These are phyloP conservation scores for Pelargonium citronellum DNA, from an alignment of 441 rosid genomes.

Conservation along the genomic window DNA sequence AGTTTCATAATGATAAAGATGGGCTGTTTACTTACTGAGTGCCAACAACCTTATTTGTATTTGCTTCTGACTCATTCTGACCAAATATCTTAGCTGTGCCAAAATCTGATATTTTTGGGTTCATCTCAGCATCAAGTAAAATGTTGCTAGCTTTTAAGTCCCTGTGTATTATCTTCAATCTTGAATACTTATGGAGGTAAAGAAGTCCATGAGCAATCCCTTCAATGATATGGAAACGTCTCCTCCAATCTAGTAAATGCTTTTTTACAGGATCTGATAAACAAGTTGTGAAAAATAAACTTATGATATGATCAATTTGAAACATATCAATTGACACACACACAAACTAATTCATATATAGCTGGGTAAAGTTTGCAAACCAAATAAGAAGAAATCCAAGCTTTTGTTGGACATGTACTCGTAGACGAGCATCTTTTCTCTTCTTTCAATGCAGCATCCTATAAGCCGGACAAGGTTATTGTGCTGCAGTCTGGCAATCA, in stretches of 20 bases:
- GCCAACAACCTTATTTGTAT: conserved; percentile 25
- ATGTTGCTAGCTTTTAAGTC: conserved; percentile 32
- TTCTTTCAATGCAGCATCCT: conserved; percentile 18
- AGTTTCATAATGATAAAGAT: no score
- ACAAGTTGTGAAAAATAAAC: background rate
- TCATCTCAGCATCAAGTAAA: conserved; percentile 28
- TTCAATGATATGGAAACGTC: conserved; percentile 28
- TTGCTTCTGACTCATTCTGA: conserved; percentile 14
- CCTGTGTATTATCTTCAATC: conserved; percentile 26
- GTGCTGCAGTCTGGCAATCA: conserved; percentile 19
- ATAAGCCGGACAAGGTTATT: conserved; percentile 14
- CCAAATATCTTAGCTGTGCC: conserved; percentile 28
- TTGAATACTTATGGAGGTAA: conserved; percentile 37
- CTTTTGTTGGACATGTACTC: no score
- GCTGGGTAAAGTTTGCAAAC: background rate
- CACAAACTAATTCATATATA: no score
- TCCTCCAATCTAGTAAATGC: conserved; percentile 26
- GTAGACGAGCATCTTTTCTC: conserved; percentile 11
- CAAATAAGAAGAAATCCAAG: conserved; percentile 2
- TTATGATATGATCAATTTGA: no score
- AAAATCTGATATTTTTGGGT: conserved; percentile 32
- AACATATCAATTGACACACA: no score
- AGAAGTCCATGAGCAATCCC: conserved; percentile 35
- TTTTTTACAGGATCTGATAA: background rate
- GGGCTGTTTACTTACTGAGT: conserved; percentile 22